Evolutionary conservation across 2,329 filamentous ascomycete species (phyloP), one percentile per base, ranked within the genome.

Genomic region (Calonectria montana): DNA sequence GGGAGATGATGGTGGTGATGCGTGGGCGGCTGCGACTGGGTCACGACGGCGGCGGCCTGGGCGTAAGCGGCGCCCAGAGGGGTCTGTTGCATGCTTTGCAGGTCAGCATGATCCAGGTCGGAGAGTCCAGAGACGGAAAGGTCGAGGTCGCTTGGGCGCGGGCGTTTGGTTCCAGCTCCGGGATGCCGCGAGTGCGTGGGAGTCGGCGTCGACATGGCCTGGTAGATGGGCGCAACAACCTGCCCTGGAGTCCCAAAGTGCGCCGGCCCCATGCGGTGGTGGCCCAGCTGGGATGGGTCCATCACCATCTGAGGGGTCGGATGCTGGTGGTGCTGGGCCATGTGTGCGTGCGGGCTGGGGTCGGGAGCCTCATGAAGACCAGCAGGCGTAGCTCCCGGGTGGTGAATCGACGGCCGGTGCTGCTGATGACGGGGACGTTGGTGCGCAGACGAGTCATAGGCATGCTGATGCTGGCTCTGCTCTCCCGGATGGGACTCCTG

Each of bases 1-100:
- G 94, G 94, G 43, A 96, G 88, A 48, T 93, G 92, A 78, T 96
- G 94, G 79, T 98, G 95, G 79, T 96, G 94, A 80, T 97, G 94
- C 57, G 90, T 90, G 43, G 89, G 89, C 27, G 86, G 84, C 41
- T 86, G 85, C 21, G 75, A 66, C 39, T 80, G 75, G 3, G 65
- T 74, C 16, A 78, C 76, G 4, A 77, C 79, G 4, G 84, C 80
- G 66, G 87, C 80, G 65, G 86, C 79, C 78, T 89, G 84, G 71
- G 85, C 84, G 72, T 90, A 90, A 13, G 86, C 83, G 21, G 84
- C 84, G n/a, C 88, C 86, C 79, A 91, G 83, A 4, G 88, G 84
- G 13, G 85, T 84, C 65, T 88, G 87, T 73, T 89, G 87, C 84
- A 91, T 89, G 57, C 85, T 85, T 47, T 89, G 87, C 59, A 92